Evolutionary conservation across 2,329 filamentous ascomycete genomes (phyloP).

Genomic region (Aspergillus proliferans): DNA sequence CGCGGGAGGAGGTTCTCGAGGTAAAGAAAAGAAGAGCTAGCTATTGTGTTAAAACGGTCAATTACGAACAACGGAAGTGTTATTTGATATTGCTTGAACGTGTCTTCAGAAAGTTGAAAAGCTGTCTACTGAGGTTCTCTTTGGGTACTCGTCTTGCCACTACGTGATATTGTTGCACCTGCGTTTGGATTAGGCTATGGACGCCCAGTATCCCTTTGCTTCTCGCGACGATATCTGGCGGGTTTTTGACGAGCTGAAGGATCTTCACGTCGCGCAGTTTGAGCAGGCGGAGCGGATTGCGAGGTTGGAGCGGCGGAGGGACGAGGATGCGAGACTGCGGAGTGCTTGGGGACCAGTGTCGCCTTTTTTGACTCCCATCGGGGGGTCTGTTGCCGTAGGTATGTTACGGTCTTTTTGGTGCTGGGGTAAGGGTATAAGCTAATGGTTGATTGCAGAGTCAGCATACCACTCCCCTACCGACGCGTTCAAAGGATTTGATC

Average conservation of each 20-base stretch:
- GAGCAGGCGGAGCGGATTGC: conserved; percentile 58
- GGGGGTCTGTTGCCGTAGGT: conserved; percentile 84
- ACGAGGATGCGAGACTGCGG: conserved; percentile 62
- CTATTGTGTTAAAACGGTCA: not conserved
- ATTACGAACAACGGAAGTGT: not conserved
- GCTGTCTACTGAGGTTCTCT: not conserved
- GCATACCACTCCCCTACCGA: conserved; percentile 73
- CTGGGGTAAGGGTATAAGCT: not conserved
- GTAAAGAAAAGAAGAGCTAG: conserved; percentile 6
- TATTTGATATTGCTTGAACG: not conserved
- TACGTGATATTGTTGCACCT: not conserved
- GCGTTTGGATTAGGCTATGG: conserved; percentile 40
- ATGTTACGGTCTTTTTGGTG: conserved; percentile 25
- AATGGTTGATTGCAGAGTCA: conserved; percentile 52
- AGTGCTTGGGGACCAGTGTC: conserved; percentile 82
- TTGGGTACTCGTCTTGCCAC: not conserved
- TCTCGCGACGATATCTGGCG: conserved; percentile 61
- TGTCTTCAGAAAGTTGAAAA: not conserved
- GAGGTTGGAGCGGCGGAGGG: conserved; percentile 55
- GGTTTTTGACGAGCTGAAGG: conserved; percentile 56
- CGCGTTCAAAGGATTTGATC: conserved; percentile 81
- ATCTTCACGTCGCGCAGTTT: conserved; percentile 54
- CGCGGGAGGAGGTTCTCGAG: conserved; percentile 24
- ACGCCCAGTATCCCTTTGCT: conserved; percentile 59
- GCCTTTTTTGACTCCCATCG: conserved; percentile 79